Conservation (phyloP, 768 basidiomycete genomes). For the Amanita pseudoporphyria region DNA sequence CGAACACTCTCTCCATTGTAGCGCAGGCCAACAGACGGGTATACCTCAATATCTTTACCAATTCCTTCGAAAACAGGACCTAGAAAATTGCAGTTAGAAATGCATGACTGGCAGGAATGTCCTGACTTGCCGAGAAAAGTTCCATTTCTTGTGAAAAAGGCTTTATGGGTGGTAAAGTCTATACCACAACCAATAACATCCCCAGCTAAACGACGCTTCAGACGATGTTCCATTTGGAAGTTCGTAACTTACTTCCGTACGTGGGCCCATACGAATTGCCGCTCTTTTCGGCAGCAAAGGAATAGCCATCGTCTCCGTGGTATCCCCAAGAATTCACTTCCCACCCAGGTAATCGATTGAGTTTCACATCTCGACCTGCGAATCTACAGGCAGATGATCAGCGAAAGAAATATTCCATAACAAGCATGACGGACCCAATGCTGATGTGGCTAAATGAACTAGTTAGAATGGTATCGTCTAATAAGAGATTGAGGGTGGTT, state of each 20-base stretch:
- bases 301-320: slow-evolving; percentile 81
- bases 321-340: slow-evolving; percentile 86
- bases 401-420: neutral
- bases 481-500: slow-evolving; percentile 15
- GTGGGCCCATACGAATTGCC: slow-evolving; percentile 69
- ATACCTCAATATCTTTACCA: slow-evolving; percentile 56
- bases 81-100: slow-evolving; percentile 17
- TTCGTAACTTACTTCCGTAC: slow-evolving; percentile 58
- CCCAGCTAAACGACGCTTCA: slow-evolving; percentile 39
- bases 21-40: slow-evolving; percentile 84
- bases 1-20: slow-evolving; percentile 69
- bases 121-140: slow-evolving; percentile 44
- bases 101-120: neutral
- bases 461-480: slow-evolving; percentile 11
- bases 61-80: slow-evolving; percentile 67
- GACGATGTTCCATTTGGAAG: neutral
- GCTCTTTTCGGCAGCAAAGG: slow-evolving; percentile 65
- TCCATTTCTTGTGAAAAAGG: slow-evolving; percentile 91
- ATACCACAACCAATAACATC: slow-evolving; percentile 91
- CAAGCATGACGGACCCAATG: slow-evolving; percentile 49
- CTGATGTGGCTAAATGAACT: slow-evolving; percentile 54
- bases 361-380: slow-evolving; percentile 50
- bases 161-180: slow-evolving; percentile 71
- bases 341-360: slow-evolving; percentile 79
- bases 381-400: slow-evolving; percentile 37